These are phyloP conservation scores for Huntiella moniliformis DNA, from an alignment of 2,329 filamentous ascomycete species.

Conservation along the genomic window DNA sequence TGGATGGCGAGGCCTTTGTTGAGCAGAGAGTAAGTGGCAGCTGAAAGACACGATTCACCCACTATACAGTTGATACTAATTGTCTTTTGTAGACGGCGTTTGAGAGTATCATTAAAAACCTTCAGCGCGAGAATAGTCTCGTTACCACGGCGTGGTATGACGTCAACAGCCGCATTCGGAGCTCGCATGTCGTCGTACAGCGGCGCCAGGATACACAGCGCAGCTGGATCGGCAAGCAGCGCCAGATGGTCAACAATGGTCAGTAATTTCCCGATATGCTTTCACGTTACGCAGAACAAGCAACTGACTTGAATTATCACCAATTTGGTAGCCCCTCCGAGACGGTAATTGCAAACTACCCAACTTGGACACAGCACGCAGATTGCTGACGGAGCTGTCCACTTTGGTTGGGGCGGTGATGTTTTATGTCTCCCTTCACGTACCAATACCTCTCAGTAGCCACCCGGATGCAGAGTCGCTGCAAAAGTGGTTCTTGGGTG, in stretches of 20 bases:
- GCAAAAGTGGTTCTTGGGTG: background rate
- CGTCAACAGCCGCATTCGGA: slow-evolving; percentile 58
- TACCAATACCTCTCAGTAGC: background rate
- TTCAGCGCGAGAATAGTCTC: slow-evolving; percentile 59
- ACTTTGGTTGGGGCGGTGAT: background rate
- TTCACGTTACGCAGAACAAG: slow-evolving; percentile 12
- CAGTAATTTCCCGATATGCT: slow-evolving; percentile 18
- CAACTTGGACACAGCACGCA: background rate
- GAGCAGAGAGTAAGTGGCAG: slow-evolving; percentile 32
- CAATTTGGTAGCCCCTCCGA: slow-evolving; percentile 9
- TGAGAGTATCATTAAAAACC: slow-evolving; percentile 43
- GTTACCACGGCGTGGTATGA: slow-evolving; percentile 80
- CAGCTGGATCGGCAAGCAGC: slow-evolving; percentile 73
- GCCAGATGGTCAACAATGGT: slow-evolving; percentile 41
- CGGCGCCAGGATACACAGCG: slow-evolving; percentile 54
- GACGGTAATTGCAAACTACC: slow-evolving; percentile 7
- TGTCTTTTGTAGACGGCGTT: slow-evolving; percentile 24
- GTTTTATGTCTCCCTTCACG: background rate
- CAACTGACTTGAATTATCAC: background rate
- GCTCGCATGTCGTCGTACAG: slow-evolving; percentile 64
- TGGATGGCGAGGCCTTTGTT: slow-evolving; percentile 29
- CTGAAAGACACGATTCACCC: background rate
- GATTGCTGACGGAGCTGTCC: slow-evolving; percentile 2
- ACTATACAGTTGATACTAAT: background rate
- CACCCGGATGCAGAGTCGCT: background rate